Evolutionary conservation across 2,329 filamentous ascomycete genomes (phyloP), one percentile per base, ranked within the genome.

Genomic region (Massarina eburnea): DNA sequence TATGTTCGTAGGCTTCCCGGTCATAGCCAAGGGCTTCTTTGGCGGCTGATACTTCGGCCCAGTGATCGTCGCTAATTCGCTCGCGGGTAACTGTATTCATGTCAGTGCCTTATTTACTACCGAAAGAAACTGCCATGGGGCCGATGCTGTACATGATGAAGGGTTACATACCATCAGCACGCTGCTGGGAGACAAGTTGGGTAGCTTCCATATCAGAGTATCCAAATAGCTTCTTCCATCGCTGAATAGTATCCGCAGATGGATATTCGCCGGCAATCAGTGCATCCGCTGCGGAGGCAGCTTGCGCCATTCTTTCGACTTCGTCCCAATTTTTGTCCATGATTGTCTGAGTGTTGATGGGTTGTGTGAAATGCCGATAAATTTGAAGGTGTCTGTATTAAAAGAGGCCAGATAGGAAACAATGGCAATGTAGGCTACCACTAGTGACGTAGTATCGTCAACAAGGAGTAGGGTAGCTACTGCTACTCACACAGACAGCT

Each of bases 1-100:
- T 62, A 34, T 72, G 67, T 52, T 74, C 71, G 46, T 73, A 75
- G 1, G 67, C 63, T 45, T 73, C 70, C 10, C 65, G 66, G 37
- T 71, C 68, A 45, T 68, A 70, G 12, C 70, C 71, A 19, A 59
- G 39, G 1, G 53, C 51, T 50, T 70, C 67, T 42, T 64, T 66
- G 9, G 62, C 59, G 0, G 45, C 29, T 15, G 46, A 48, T 41
- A 73, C 46, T 0, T 66, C 46, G 0, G 57, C 49, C 68, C 71
- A 74, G 24, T 71, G 68, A 5, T 64, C 61, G 41, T 71, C 61
- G 0, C 67, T 62, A 26, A 73, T 55, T 18, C 66, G 61, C 5
- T 54, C 58, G 8, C 67, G 58, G 6, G 61, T 61, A 5, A 68
- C 52, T 58, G 26, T 8, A 22, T n/a, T n/a, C n/a, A n/a, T n/a